Percentiles rank a stretch among this genome's conserved stretches.
These are phyloP conservation scores for Phytophthora europaea DNA, from an alignment of 352 stramenopile genomes.

Conservation along the genomic window DNA sequence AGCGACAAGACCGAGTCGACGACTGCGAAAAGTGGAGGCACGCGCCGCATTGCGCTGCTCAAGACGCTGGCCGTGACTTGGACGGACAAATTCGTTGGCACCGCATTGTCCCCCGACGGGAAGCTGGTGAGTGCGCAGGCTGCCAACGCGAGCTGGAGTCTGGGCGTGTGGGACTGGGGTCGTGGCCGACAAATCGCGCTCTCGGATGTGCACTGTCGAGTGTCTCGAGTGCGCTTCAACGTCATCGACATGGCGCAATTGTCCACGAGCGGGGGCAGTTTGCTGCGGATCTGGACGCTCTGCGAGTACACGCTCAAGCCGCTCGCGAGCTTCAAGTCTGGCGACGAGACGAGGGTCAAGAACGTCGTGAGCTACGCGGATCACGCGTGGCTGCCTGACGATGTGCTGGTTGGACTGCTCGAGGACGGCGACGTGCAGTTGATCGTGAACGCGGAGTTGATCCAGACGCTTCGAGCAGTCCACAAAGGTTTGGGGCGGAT, in stretches of 20 bases:
- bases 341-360: constrained; percentile 66
- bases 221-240: constrained; percentile 83
- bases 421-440: constrained; percentile 82
- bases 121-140: constrained; percentile 74
- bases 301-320: constrained; percentile 76
- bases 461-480: constrained; percentile 73
- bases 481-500: constrained; percentile 54
- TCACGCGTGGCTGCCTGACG: constrained; percentile 75
- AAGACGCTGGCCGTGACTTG: constrained; percentile 61
- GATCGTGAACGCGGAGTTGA: constrained; percentile 76
- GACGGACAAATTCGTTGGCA: constrained; percentile 62
- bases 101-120: constrained; percentile 72
- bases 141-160: constrained; percentile 61
- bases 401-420: constrained; percentile 73
- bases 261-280: constrained; percentile 72
- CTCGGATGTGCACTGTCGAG: constrained; percentile 73
- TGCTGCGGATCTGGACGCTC: constrained; percentile 84
- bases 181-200: constrained; percentile 68
- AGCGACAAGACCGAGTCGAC: not conserved
- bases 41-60: constrained; percentile 36
- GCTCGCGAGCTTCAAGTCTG: constrained; percentile 82
- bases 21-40: constrained; percentile 7
- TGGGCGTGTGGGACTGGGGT: constrained; percentile 86
- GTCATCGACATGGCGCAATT: constrained; percentile 82
- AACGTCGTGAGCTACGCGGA: constrained; percentile 67